Base-by-base conservation (phyloP, 208 protist genomes). In the Wallacemonas sp. region DNA sequence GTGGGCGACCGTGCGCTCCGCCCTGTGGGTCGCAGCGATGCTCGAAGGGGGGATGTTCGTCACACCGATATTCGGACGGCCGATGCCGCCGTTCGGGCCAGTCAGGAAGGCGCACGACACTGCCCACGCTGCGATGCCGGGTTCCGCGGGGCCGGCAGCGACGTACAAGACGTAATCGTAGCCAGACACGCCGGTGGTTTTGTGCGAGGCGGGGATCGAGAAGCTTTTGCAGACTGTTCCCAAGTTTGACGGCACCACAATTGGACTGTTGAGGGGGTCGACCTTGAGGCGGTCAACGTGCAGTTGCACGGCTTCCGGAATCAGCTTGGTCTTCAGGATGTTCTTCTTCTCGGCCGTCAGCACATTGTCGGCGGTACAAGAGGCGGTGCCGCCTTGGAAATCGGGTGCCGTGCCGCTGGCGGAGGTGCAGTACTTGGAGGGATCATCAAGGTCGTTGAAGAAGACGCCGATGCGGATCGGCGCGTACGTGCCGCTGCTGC, bases 211-310 rank as follows among this genome's bases (percentile, higher is more conserved):
- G 11, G 69, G 69, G 22, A 69, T 29, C 2, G 69, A 42, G 55
- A 65, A 70, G 0, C 36, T 20, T 0, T 14, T 42, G 33, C 70
- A 76, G 52, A 55, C 14, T 5, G 1, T 52, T 3, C 18, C 57
- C 3, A 22, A 20, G 7, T 16, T 77, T 16, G 8, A 16, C 0
- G 70, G 66, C 11, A 87, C 70, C 41, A 28, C 23, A 38, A 84
- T 65, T 2, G 11, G 38, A 18, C 28, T 42, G 16, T 22, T 10
- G 16, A 74, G 29, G 18, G 26, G 79, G 33, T 67, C 2, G n/a
- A 91, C 85, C 25, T 62, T 61, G 18, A 91, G 68, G n/a, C 81
- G 76, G 10, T 87, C 82, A 20, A 28, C 4, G 72, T 85, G 80
- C 73, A 83, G 61, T 55, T 77, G 31, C 0, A 87, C 44, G 10